A percentile compares a stretch with the other conserved stretches of the same genome.
Evolutionary conservation across 176 grass and related monocot genomes (phyloP).

Genomic region (Chloris gayana): DNA sequence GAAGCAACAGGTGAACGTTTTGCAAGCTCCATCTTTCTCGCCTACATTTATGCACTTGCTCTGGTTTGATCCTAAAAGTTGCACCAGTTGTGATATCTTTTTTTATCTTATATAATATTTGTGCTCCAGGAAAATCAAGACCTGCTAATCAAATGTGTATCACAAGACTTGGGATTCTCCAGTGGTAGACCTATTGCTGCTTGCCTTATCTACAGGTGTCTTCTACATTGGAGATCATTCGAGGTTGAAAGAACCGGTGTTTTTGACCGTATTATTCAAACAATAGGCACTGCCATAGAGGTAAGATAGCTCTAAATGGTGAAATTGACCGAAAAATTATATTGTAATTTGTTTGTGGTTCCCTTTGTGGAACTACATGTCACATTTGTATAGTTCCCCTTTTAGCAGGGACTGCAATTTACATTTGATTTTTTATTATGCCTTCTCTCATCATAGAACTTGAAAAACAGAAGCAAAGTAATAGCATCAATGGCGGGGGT

Average conservation of each 20-base stretch:
- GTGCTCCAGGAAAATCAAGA: slow-evolving; percentile 92
- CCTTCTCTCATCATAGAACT: slow-evolving; percentile 7
- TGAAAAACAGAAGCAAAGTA: slow-evolving; percentile 18
- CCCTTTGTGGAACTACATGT: neutral
- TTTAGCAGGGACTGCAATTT: neutral
- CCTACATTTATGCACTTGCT: slow-evolving; percentile 8
- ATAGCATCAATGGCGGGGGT: slow-evolving; percentile 7
- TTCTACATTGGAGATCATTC: slow-evolving; percentile 99
- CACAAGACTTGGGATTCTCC: slow-evolving; percentile 96
- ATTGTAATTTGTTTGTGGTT: neutral
- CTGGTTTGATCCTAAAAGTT: slow-evolving; percentile 40
- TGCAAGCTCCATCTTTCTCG: slow-evolving; percentile 26
- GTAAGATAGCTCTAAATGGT: slow-evolving; percentile 35
- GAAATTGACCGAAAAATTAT: neutral
- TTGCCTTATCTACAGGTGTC: slow-evolving; percentile 94
- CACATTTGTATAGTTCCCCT: slow-evolving; percentile 16
- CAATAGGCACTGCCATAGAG: slow-evolving; percentile 90
- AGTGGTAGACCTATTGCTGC: slow-evolving; percentile 83
- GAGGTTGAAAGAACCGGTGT: slow-evolving; percentile 97
- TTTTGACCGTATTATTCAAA: slow-evolving; percentile 96
- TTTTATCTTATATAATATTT: slow-evolving; percentile 41
- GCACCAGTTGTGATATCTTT: slow-evolving; percentile 29
- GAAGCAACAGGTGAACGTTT: slow-evolving; percentile 83
- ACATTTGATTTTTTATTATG: slow-evolving; percentile 34
- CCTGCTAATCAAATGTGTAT: slow-evolving; percentile 90